phyloP scores from a whole-genome alignment of 306 rosid genomes.

The Nissolia schottii region DNA sequence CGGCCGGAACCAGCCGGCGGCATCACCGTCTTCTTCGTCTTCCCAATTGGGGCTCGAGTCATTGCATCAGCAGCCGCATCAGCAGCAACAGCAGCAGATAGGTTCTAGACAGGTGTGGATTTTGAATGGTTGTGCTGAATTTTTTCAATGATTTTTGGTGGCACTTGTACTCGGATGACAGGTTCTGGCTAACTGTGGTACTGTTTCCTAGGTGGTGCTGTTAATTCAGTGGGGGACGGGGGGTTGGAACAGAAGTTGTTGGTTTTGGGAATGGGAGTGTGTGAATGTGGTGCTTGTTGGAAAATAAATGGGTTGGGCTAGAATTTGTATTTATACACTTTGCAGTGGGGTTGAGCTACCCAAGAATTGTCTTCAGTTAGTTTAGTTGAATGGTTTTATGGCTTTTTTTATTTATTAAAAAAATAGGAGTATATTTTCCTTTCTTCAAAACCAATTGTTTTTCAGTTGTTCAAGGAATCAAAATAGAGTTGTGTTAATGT shows the following conservation, averaged over 20 bases:
- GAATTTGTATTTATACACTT: slow-evolving; percentile 31
- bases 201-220: background rate
- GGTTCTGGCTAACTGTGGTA: slow-evolving; percentile 1
- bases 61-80: slow-evolving; percentile 70
- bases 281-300: background rate
- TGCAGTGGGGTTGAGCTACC: slow-evolving; percentile 17
- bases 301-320: slow-evolving; percentile 18
- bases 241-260: slow-evolving; percentile 9
- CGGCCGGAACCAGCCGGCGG: slow-evolving; percentile 65
- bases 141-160: slow-evolving; percentile 27
- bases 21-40: slow-evolving; percentile 80
- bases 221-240: background rate
- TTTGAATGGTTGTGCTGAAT: slow-evolving; percentile 27
- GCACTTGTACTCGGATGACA: slow-evolving; percentile 17
- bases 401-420: background rate
- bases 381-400: slow-evolving; percentile 25
- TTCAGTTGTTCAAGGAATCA: slow-evolving; percentile 24
- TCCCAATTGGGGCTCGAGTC: slow-evolving; percentile 78
- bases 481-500: slow-evolving; percentile 22
- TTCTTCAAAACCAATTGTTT: background rate
- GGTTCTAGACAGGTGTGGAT: slow-evolving; percentile 86
- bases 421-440: background rate
- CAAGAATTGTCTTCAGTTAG: slow-evolving; percentile 5
- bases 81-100: slow-evolving; percentile 44
- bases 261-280: slow-evolving; percentile 24